These are phyloP conservation scores for Talaromyces nanjingensis DNA, from an alignment of 495 filamentous ascomycete genomes.

Conservation along the genomic window DNA sequence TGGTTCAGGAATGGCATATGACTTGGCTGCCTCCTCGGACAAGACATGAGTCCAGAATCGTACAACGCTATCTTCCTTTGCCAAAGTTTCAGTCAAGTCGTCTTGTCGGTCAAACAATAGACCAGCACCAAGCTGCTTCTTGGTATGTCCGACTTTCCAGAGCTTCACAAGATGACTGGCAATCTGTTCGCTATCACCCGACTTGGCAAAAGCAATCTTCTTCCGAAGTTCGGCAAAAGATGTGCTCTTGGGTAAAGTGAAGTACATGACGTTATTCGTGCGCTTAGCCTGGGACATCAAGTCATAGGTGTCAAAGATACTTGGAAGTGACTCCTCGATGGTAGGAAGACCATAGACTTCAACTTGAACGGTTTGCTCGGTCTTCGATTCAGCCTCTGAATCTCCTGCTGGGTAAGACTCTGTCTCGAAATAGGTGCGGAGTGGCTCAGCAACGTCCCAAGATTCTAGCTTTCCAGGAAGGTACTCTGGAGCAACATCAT, in stretches of 20 bases:
- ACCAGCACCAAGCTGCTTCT: slow-evolving; percentile 27
- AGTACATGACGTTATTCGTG: slow-evolving; percentile 31
- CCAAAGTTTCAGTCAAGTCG: slow-evolving; percentile 27
- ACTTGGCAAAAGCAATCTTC: slow-evolving; percentile 31
- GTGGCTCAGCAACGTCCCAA: slow-evolving; percentile 27
- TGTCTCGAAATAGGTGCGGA: slow-evolving; percentile 34
- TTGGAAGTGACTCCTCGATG: slow-evolving; percentile 25
- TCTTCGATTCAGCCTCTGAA: slow-evolving; percentile 11
- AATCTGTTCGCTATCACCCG: slow-evolving; percentile 16
- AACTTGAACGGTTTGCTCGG: slow-evolving; percentile 26
- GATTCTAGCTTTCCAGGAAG: slow-evolving; percentile 37
- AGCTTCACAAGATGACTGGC: slow-evolving; percentile 33
- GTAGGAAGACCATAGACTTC: slow-evolving; percentile 33
- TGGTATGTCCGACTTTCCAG: slow-evolving; percentile 37
- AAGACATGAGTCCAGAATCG: slow-evolving; percentile 41
- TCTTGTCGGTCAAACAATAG: slow-evolving; percentile 30
- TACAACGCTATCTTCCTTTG: slow-evolving; percentile 20
- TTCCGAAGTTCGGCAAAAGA: slow-evolving; percentile 36
- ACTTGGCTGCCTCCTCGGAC: slow-evolving; percentile 37
- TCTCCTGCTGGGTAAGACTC: slow-evolving; percentile 18
- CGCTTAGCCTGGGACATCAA: slow-evolving; percentile 39
- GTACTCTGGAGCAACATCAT: slow-evolving; percentile 38
- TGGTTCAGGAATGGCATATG: slow-evolving; percentile 37
- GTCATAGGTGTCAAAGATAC: slow-evolving; percentile 39
- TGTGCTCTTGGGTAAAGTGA: slow-evolving; percentile 31